Evolutionary conservation across 163 green algal genomes (phyloP).

Genomic region (Scenedesmus sp.): DNA sequence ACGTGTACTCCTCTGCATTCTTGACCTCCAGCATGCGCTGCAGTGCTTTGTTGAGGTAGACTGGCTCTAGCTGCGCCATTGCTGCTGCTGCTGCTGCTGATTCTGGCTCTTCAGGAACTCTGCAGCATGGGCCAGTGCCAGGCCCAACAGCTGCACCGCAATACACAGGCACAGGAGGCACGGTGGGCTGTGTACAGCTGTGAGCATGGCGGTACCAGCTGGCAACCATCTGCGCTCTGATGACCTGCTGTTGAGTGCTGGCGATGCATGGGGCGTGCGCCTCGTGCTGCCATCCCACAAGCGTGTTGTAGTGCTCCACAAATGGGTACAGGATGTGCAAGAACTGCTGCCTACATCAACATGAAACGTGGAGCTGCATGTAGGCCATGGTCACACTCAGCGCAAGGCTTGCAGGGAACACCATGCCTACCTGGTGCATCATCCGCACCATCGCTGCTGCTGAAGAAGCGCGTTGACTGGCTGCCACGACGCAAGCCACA

Average conservation of each 20-base stretch:
- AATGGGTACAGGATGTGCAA: not conserved
- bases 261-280: too few relatives aligned
- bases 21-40: constrained; percentile 29
- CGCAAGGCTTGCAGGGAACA: not conserved
- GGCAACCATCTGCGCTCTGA: not conserved
- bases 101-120: not conserved
- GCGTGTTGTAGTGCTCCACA: too few relatives aligned
- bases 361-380: too few relatives aligned
- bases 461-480: not conserved
- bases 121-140: not conserved
- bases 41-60: constrained; percentile 37
- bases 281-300: too few relatives aligned
- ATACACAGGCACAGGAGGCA: not conserved
- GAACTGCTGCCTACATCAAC: too few relatives aligned
- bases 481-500: not conserved
- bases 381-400: too few relatives aligned
- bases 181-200: not conserved
- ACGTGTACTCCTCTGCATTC: constrained; percentile 36
- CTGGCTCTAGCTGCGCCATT: constrained; percentile 34
- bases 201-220: not conserved
- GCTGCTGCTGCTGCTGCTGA: not conserved
- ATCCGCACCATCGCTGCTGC: not conserved
- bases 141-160: not conserved
- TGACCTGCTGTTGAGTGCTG: not conserved
- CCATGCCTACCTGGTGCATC: not conserved